Conservation (phyloP, 192 early-diverging fungal genomes). For the Geranomyces variabilis region DNA sequence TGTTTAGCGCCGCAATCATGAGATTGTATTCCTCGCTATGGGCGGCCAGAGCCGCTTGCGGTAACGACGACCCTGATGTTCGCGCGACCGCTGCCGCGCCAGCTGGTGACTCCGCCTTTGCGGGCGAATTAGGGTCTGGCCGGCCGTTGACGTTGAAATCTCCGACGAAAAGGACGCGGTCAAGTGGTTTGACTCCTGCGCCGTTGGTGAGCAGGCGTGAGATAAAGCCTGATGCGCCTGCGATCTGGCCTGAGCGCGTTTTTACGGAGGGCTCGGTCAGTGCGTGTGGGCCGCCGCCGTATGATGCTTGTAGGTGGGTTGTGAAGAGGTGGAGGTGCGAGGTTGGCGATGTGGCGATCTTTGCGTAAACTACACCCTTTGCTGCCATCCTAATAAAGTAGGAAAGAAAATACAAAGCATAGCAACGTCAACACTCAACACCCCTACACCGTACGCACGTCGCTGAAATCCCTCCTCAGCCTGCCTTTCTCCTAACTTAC, state of each 20-base stretch:
- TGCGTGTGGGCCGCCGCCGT: constrained; percentile 17
- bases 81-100: no score
- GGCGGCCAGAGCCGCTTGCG: neutral
- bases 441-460: neutral
- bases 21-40: constrained; percentile 16
- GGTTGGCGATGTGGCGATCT: constrained; percentile 57
- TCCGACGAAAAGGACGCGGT: constrained; percentile 65
- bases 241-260: constrained; percentile 65
- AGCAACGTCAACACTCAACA: neutral
- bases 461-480: constrained; percentile 7
- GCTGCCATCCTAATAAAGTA: constrained; percentile 59
- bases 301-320: constrained; percentile 73
- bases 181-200: constrained; percentile 56
- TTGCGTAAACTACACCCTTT: constrained; percentile 80
- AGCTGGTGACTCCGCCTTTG: no score
- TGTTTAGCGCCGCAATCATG: neutral
- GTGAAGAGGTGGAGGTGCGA: constrained; percentile 72
- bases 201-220: constrained; percentile 51
- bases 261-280: neutral
- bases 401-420: neutral
- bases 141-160: constrained; percentile 74
- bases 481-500: constrained; percentile 38
- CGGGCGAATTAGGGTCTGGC: neutral
- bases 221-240: neutral
- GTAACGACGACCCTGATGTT: no score